Evolutionary conservation across 768 basidiomycete species (phyloP).

Genomic region (Phlebiopsis flavidoalba): DNA sequence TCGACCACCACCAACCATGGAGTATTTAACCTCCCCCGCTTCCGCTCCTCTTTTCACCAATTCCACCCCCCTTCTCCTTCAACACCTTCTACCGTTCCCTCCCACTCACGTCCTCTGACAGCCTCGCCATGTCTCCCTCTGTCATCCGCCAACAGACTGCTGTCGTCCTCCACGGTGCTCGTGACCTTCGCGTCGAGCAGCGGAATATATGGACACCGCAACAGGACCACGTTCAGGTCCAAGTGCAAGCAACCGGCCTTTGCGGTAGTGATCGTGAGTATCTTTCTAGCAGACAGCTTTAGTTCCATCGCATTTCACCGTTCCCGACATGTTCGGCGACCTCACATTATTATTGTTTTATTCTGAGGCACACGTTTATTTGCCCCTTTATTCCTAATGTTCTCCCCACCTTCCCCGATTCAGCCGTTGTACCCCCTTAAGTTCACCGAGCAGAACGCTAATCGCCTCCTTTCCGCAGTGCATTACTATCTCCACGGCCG

Average conservation of each 20-base stretch:
- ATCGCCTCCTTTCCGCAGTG: slow-evolving; percentile 39
- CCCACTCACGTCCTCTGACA: not conserved
- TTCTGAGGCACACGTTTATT: too few species aligned
- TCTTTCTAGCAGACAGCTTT: too few species aligned
- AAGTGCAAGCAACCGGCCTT: slow-evolving; percentile 78
- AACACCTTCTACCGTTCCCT: not conserved
- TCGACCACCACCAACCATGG: not conserved
- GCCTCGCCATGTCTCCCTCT: slow-evolving; percentile 40
- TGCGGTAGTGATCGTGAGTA: slow-evolving; percentile 86
- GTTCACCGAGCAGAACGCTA: too few species aligned
- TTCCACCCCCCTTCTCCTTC: slow-evolving; percentile 9
- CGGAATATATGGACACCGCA: slow-evolving; percentile 70
- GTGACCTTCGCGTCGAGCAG: slow-evolving; percentile 76
- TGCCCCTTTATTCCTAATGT: not conserved
- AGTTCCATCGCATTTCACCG: slow-evolving; percentile 5
- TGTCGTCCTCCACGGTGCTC: slow-evolving; percentile 78
- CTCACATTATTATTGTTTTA: too few species aligned
- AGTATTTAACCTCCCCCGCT: slow-evolving; percentile 10
- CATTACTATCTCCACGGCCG: slow-evolving; percentile 89
- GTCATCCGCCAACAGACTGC: slow-evolving; percentile 57
- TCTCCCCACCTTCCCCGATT: slow-evolving; percentile 1
- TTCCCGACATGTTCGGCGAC: slow-evolving; percentile 1
- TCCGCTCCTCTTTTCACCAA: slow-evolving; percentile 12
- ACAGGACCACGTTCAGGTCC: slow-evolving; percentile 73
- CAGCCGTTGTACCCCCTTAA: not conserved